Percentiles rank a stretch among this genome's conserved stretches.
These are phyloP conservation scores for Cystobasidium tubakii DNA, from an alignment of 768 basidiomycete genomes.

Conservation along the genomic window DNA sequence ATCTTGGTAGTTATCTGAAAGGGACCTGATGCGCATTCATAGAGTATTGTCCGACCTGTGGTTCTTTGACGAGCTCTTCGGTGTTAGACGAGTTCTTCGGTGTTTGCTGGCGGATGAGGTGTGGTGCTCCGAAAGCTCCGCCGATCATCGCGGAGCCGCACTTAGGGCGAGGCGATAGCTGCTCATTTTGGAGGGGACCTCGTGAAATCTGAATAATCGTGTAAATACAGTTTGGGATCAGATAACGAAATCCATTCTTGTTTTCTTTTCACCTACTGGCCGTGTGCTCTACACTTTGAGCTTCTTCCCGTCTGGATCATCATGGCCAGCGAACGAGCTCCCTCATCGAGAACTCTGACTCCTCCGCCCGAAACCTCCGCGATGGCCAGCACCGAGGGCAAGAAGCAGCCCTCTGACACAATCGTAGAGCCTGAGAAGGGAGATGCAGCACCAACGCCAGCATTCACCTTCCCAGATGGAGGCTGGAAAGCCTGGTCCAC, in stretches of 20 bases:
- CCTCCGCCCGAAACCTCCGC: not conserved
- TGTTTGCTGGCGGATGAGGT: no score
- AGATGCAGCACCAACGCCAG: not conserved
- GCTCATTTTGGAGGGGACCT: not conserved
- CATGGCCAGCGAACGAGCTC: not conserved
- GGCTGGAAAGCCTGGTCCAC: constrained; percentile 23
- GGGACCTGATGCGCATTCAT: no score
- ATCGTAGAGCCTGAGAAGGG: not conserved
- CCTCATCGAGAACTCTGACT: constrained; percentile 5
- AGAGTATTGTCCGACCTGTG: no score
- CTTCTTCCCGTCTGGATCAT: no score
- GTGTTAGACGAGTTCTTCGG: no score
- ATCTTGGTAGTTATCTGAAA: no score
- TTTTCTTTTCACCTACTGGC: not conserved
- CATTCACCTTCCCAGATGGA: constrained; percentile 23
- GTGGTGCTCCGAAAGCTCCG: not conserved
- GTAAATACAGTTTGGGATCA: not conserved
- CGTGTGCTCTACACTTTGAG: no score
- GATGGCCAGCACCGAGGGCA: not conserved
- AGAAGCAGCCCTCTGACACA: not conserved
- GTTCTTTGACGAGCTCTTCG: no score
- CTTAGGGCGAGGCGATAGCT: not conserved
- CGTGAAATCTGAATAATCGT: not conserved
- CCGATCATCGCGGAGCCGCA: not conserved
- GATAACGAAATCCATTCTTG: not conserved